Conservation (phyloP, 768 basidiomycete species). For the Boletus tylopilopsis region DNA sequence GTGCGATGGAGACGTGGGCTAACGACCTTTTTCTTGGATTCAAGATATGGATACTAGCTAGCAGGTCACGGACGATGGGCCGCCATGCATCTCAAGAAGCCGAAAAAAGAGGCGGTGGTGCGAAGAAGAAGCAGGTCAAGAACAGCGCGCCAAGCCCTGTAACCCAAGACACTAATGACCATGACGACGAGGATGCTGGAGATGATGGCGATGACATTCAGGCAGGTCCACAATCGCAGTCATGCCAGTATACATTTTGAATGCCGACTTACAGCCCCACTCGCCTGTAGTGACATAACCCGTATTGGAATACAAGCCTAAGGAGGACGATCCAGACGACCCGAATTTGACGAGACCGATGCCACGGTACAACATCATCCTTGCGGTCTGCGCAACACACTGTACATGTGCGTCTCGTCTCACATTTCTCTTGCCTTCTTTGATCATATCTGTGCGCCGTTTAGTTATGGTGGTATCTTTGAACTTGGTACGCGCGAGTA, state of each 20-base stretch:
- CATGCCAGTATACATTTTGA: too few species aligned
- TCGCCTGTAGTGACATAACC: not conserved
- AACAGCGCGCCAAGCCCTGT: not conserved
- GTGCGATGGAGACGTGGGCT: not conserved
- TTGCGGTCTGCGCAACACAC: constrained; percentile 79
- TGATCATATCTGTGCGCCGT: not conserved
- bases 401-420: constrained; percentile 64
- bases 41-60: constrained; percentile 76
- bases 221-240: constrained; percentile 3
- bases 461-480: constrained; percentile 87
- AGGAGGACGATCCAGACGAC: constrained; percentile 55
- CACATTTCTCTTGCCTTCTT: not conserved
- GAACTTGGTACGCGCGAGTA: constrained; percentile 81
- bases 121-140: constrained; percentile 39
- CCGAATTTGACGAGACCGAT: constrained; percentile 61
- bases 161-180: not conserved
- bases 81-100: constrained; percentile 62
- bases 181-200: constrained; percentile 18
- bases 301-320: not conserved
- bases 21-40: not conserved
- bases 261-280: not conserved
- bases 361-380: constrained; percentile 83
- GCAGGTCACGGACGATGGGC: constrained; percentile 75
- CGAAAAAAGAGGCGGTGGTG: constrained; percentile 49
- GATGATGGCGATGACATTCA: constrained; percentile 11